phyloP scores from a whole-genome alignment of 179 eudicot genomes.

The Camellia oleifera region DNA sequence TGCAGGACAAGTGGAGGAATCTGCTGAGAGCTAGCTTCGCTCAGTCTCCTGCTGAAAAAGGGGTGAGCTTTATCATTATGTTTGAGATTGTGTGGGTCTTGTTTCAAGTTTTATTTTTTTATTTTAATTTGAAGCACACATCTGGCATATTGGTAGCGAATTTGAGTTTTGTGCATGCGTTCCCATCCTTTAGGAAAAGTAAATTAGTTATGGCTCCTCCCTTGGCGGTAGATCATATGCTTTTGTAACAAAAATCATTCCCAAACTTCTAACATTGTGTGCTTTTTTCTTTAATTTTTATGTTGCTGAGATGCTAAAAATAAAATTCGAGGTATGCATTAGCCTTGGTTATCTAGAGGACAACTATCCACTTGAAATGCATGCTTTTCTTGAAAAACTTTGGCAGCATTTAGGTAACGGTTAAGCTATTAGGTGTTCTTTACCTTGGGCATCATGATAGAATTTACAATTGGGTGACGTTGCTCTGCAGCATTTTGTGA shows the following conservation, averaged over 20 bases:
- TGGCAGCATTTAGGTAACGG: too few species aligned
- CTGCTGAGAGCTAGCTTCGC: conserved; percentile 86
- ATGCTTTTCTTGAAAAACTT: too few species aligned
- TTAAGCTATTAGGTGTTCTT: background rate
- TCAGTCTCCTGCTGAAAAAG: conserved; percentile 55
- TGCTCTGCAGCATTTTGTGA: background rate
- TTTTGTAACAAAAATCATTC: background rate
- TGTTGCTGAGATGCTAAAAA: too few species aligned
- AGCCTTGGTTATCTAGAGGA: too few species aligned
- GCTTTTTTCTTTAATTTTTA: background rate
- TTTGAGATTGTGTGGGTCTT: conserved; percentile 4
- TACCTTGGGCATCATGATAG: background rate
- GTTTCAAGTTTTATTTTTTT: background rate
- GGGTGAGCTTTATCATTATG: conserved; percentile 42
- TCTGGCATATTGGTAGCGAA: background rate
- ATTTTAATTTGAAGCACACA: background rate
- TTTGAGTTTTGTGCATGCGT: background rate
- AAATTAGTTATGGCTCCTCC: background rate
- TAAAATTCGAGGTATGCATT: too few species aligned
- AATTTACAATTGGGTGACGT: background rate
- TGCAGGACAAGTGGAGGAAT: conserved; percentile 99
- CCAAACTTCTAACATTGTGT: background rate
- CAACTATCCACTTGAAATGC: too few species aligned
- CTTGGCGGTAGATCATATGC: background rate
- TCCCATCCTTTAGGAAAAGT: background rate